Base-by-base conservation (phyloP, 345 rosid species). In the Microcos paniculata region DNA sequence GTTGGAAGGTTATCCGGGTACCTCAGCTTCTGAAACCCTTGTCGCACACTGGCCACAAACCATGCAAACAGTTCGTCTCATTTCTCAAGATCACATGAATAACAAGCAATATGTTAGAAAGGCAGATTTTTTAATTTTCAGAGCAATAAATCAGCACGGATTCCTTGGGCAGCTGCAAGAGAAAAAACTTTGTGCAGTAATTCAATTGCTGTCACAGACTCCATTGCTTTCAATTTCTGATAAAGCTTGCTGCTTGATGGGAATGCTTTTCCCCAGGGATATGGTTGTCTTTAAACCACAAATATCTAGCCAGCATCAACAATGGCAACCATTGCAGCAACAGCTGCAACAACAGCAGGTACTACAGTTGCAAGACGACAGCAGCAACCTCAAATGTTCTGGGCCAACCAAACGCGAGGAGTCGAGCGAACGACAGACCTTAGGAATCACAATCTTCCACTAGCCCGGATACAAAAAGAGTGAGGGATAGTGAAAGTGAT, bases 211-310 rank as follows among this genome's bases (percentile, higher is more conserved):
- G 62, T 93, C 98, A 13, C 98, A 92, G 87, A 96, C 98, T 0
- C 76, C 93, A 81, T 87, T 96, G 71, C 94, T 96, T 56, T 93
- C 97, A n/a, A 94, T 92, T 75, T 90, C 95, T 55, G 97, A 93
- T 88, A 93, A 96, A 78, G 95, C 98, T 61, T 92, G 80, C 83
- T 97, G 97, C 82, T 86, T 93, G 88, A 93, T 90, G 78, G 99
- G 98, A 79, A 92, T 92, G 99, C 97, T 96, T 78, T 96, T 93
- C 69, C 99, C 97, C 57, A 95, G 97, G 94, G 98, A 96, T 84
- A 90, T 93, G 99, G 99, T 92, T 76, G 97, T 92, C 62, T 96
- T 96, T 77, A 92, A 88, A 84, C 97, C 98, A 0, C 96, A 96
- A 85, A 85, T 90, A 77, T 79, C 93, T 6, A 92, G 88, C 83